Evolutionary conservation across 306 rosid genomes (phyloP), one percentile per base, ranked within the genome.

Genomic region (Prunus dulcis): DNA sequence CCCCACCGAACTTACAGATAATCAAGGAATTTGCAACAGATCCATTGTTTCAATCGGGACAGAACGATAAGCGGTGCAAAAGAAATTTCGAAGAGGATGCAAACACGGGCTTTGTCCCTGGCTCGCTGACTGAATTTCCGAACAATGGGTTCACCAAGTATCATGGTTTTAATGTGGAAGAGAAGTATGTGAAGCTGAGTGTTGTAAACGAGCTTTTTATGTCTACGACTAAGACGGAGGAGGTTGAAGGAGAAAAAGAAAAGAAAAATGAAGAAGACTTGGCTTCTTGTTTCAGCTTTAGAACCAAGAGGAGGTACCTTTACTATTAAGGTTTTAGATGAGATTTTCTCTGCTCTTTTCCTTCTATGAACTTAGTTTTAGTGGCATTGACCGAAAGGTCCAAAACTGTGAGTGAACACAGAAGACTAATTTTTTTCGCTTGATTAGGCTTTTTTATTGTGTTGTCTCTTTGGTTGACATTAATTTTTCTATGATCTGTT

Each of bases 281-380:
- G 13, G 27, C 14, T 13, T 18, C 63, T 3, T 23, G 14, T 56
- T 56, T n/a, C 19, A 56, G 2, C 9, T 71, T 71, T n/a, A 7
- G 12, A 34, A 71, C 75, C 63, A 71, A 71, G 63, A 52, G 75
- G 75, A 43, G 28, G 49, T 32, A 52, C 75, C 64, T 52, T 30
- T 71, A 14, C 23, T 52, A 68, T 25, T n/a, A 18, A 9, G 18
- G 30, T 30, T 30, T 30, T 71, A 25, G 34, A 23, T 5, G 15
- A 30, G 45, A 12, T 20, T 43, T 7, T 41, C 41, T 34, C 41
- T 34, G 41, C 0, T 6, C 3, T 67, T 65, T 38, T 38, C 6
- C 27, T 0, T 34, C 41, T 34, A 6, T 34, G 9, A 34, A 34
- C 41, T 34, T 34, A 6, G 41, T 34, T 34, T 6, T 9, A 34